Conservation (phyloP, 1,284 basidiomycete genomes). For the Leucoagaricus sp. region DNA sequence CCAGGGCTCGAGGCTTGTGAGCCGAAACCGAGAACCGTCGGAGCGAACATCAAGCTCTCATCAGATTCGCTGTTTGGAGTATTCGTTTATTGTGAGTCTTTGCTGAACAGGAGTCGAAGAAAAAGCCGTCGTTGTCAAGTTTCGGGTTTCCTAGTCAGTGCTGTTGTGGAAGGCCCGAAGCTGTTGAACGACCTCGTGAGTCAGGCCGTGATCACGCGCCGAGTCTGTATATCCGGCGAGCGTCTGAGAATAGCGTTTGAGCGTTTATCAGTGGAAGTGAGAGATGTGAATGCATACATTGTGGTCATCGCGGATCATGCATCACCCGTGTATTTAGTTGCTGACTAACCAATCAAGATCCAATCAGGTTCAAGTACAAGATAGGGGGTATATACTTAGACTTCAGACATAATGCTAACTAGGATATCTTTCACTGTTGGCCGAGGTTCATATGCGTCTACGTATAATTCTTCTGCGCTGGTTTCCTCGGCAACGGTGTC, state of each 20-base stretch:
- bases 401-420: conserved; percentile 53
- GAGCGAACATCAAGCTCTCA: background rate
- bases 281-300: background rate
- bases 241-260: background rate
- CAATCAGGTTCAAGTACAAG: background rate
- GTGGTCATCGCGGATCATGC: background rate
- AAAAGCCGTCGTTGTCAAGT: too few species aligned
- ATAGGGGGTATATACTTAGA: conserved; percentile 31
- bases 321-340: background rate
- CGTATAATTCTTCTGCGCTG: conserved; percentile 19
- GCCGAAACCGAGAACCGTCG: too few species aligned
- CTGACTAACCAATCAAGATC: background rate
- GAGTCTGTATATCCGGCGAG: too few species aligned
- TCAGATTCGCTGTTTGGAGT: too few species aligned
- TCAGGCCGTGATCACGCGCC: too few species aligned
- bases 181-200: too few species aligned
- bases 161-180: too few species aligned
- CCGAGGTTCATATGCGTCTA: conserved; percentile 21
- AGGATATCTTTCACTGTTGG: conserved; percentile 50
- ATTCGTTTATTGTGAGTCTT: too few species aligned
- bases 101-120: too few species aligned
- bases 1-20: background rate
- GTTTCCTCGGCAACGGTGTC: conserved; percentile 3
- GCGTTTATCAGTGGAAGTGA: conserved; percentile 1
- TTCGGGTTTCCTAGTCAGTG: too few species aligned